phyloP scores from a whole-genome alignment of 2,329 filamentous ascomycete species.

The Magnaporthales sp. region DNA sequence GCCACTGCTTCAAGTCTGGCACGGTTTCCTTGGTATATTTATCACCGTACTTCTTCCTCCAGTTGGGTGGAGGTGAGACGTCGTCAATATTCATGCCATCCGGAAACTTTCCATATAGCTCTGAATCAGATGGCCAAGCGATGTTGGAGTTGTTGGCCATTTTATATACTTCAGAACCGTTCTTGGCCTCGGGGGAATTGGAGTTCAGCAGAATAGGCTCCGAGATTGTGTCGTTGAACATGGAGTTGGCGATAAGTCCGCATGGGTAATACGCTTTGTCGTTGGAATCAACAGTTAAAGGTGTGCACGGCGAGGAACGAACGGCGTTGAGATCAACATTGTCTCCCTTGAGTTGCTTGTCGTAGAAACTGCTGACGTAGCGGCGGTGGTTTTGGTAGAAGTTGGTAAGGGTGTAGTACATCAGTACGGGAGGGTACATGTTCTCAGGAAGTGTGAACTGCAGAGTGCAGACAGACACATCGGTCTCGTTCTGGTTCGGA shows the following conservation, averaged over 20 bases:
- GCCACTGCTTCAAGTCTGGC: slow-evolving; percentile 63
- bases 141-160: slow-evolving; percentile 73
- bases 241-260: slow-evolving; percentile 89
- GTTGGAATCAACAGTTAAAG: slow-evolving; percentile 42
- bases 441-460: slow-evolving; percentile 72
- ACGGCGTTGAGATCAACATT: slow-evolving; percentile 53
- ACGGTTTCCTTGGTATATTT: slow-evolving; percentile 57
- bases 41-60: slow-evolving; percentile 60
- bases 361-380: slow-evolving; percentile 85
- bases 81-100: slow-evolving; percentile 52
- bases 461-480: slow-evolving; percentile 49
- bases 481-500: not conserved
- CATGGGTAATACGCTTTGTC: slow-evolving; percentile 81
- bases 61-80: slow-evolving; percentile 80
- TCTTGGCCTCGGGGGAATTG: slow-evolving; percentile 24
- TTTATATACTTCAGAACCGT: slow-evolving; percentile 43
- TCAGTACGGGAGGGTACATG: slow-evolving; percentile 72
- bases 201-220: slow-evolving; percentile 53
- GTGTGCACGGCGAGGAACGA: slow-evolving; percentile 62
- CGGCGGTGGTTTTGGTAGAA: slow-evolving; percentile 98
- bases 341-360: slow-evolving; percentile 69
- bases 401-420: slow-evolving; percentile 94
- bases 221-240: slow-evolving; percentile 89
- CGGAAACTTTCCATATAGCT: slow-evolving; percentile 55
- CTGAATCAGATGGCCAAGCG: slow-evolving; percentile 77